A percentile compares a stretch with the other conserved stretches of the same genome.
Evolutionary conservation across 148 eudicot genomes (phyloP).

Genomic region (Simmondsia chinensis): DNA sequence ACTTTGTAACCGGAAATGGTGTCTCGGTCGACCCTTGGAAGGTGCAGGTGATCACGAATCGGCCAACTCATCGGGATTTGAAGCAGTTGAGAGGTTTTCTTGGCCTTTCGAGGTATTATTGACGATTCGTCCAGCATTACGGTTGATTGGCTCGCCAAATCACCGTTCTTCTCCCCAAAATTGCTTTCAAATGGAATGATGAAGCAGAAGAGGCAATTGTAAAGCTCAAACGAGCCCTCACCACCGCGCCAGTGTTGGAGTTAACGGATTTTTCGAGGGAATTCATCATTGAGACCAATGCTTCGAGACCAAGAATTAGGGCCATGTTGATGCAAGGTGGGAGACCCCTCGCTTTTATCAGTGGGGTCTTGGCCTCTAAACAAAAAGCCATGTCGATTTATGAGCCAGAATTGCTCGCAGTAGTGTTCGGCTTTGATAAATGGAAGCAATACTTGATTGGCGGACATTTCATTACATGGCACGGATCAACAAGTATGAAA

Average conservation of each 20-base stretch:
- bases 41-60: neutral
- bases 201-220: neutral
- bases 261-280: neutral
- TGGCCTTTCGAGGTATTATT: too few relatives aligned
- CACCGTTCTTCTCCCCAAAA: neutral
- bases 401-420: neutral
- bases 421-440: neutral
- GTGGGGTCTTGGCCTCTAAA: neutral
- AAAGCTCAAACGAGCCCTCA: neutral
- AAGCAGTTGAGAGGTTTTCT: neutral
- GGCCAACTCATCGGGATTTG: neutral
- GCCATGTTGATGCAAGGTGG: neutral
- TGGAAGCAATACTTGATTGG: neutral
- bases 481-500: neutral
- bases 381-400: neutral
- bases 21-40: neutral
- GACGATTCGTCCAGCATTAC: neutral
- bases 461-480: neutral
- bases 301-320: neutral
- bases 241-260: neutral
- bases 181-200: too few relatives aligned
- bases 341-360: neutral
- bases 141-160: neutral
- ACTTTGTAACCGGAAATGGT: neutral
- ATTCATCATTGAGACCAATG: neutral